Evolutionary conservation across 169 alveolate species (phyloP), one percentile per base, ranked within the genome.

Genomic region (Theileria orientalis): DNA sequence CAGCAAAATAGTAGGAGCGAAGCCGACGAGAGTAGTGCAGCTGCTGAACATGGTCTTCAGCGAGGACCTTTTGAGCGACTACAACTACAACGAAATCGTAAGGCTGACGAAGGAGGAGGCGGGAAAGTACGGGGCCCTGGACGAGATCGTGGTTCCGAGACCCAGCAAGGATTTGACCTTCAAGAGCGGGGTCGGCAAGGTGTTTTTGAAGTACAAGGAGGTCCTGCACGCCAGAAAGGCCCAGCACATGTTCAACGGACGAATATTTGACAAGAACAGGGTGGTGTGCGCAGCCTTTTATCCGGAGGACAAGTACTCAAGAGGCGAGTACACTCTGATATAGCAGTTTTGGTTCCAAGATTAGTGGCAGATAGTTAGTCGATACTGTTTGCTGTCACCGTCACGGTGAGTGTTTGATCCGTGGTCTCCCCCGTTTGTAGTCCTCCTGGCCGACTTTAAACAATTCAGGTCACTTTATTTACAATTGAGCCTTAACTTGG

Each of bases 261-360:
- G 96, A 27, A 74, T 85, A 7, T 93, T 93, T 35, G 96, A 93
- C 86, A 46, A 57, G 56, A 91, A 87, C 49, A 90, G 96, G 49
- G 94, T 93, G 11, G 94, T 92, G 56, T 93, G 96, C 59, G 96
- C 96, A 40, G 94, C 96, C n/a, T 93, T 93, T 69, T 93, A 77
- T 67, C 95, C 96, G 13, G 90, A 84, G 44, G 94, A 93, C 32
- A 83, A 74, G 27, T 93, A 85, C 67, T 40, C 72, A 23, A 56
- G 57, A 30, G 96, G 95, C 37, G 91, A 84, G 30, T 93, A 93
- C 78, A 90, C 93, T 32, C 85, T 93, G 25, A 74, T 92, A 19
- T 92, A n/a, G n/a, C n/a, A n/a, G n/a, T n/a, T n/a, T n/a, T n/a
- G n/a, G n/a, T n/a, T n/a, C n/a, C n/a, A 86, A 82, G 19, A 23